These are phyloP conservation scores for Solanum acaule DNA, from an alignment of 257 asterid genomes.

Conservation along the genomic window DNA sequence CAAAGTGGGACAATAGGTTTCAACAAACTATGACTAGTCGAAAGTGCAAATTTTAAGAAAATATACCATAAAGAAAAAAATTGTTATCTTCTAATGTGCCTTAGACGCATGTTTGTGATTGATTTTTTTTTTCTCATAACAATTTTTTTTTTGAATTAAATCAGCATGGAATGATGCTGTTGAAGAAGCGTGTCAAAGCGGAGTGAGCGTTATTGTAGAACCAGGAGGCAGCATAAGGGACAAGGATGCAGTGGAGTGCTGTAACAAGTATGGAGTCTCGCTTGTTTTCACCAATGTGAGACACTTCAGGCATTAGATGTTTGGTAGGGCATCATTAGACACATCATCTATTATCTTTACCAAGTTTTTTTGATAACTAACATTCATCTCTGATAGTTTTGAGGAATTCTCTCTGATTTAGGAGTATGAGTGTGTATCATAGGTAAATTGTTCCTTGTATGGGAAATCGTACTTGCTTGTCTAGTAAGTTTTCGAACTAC, in stretches of 20 bases:
- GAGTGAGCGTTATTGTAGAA: constrained; percentile 66
- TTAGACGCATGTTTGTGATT: background rate
- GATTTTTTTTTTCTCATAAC: background rate
- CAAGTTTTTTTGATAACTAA: background rate
- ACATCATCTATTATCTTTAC: background rate
- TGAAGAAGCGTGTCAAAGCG: constrained; percentile 92
- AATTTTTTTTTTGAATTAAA: background rate
- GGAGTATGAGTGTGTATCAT: background rate
- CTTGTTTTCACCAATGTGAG: constrained; percentile 74
- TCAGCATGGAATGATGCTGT: constrained; percentile 97
- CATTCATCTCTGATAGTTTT: background rate
- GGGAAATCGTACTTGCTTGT: background rate
- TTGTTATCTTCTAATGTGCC: background rate
- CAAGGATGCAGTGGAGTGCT: constrained; percentile 75
- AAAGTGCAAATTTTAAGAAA: background rate
- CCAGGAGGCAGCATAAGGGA: constrained; percentile 96
- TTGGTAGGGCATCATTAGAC: background rate
- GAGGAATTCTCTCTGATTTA: background rate
- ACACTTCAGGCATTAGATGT: constrained; percentile 79
- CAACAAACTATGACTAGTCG: background rate
- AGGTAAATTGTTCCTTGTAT: background rate
- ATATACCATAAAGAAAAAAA: background rate
- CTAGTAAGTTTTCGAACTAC: background rate
- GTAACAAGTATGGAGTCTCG: constrained; percentile 75
- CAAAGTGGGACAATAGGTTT: background rate